phyloP scores from a whole-genome alignment of 345 rosid species.

The Linum trigynum region DNA sequence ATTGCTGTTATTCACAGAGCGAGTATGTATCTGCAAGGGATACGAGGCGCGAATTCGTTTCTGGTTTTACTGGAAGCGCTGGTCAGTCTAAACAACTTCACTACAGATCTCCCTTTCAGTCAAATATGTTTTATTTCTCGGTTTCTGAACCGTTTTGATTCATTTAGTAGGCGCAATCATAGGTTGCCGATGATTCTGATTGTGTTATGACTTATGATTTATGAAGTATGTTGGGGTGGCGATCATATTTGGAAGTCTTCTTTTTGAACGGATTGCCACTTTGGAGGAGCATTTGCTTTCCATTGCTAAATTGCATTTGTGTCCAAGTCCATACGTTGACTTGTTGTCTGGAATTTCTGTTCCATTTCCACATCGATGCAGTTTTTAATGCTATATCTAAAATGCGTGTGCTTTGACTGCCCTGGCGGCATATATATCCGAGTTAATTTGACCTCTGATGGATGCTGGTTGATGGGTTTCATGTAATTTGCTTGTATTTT shows the following conservation, averaged over 20 bases:
- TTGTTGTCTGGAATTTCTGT: neutral
- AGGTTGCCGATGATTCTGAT: too few relatives aligned
- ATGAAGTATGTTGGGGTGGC: too few relatives aligned
- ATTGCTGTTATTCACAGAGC: slow-evolving; percentile 36
- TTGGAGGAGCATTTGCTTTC: too few relatives aligned
- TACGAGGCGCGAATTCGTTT: slow-evolving; percentile 78
- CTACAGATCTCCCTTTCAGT: neutral
- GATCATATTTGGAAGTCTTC: too few relatives aligned
- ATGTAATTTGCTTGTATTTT: slow-evolving; percentile 1
- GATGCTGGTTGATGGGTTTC: neutral
- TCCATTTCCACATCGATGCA: neutral
- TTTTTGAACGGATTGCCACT: too few relatives aligned
- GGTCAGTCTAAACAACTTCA: slow-evolving; percentile 30
- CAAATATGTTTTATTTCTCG: neutral
- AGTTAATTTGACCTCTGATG: neutral
- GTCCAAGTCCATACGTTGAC: neutral
- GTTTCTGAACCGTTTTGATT: neutral
- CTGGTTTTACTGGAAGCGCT: slow-evolving; percentile 90
- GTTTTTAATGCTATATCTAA: neutral
- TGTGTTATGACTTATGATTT: too few relatives aligned
- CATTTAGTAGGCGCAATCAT: too few relatives aligned
- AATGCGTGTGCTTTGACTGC: neutral
- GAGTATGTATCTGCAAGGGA: slow-evolving; percentile 86
- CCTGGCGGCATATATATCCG: too few relatives aligned
- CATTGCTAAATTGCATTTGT: slow-evolving; percentile 3